Percentiles rank a stretch among this genome's conserved stretches.
Evolutionary conservation across 139 green algal species (phyloP).

Genomic region (Eudorina sp.): DNA sequence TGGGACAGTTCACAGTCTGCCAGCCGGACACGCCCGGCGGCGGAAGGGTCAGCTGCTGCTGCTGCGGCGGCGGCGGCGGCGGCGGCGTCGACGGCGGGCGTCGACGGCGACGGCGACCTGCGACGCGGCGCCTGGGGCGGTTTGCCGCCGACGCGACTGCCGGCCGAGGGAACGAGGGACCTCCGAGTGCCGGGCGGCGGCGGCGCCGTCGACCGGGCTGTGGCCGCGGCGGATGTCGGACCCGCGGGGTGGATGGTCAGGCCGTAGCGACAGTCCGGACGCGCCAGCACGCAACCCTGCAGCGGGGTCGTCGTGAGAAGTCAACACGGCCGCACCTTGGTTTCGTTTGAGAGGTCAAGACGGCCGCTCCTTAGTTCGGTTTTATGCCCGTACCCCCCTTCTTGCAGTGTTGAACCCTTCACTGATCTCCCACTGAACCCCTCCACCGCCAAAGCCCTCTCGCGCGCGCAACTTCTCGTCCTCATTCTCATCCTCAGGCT

Average conservation of each 20-base stretch:
- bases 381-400: too few relatives aligned
- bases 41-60: neutral
- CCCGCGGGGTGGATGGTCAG: conserved; percentile 18
- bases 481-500: too few relatives aligned
- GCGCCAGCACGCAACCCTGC: conserved; percentile 27
- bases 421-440: too few relatives aligned
- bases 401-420: too few relatives aligned
- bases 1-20: conserved; percentile 19
- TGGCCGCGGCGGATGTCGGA: too few relatives aligned
- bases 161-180: neutral
- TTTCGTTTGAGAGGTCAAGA: too few relatives aligned
- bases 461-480: too few relatives aligned
- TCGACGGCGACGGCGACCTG: neutral
- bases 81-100: neutral
- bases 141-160: neutral
- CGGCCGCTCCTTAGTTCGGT: too few relatives aligned
- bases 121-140: neutral
- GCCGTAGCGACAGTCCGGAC: conserved; percentile 24
- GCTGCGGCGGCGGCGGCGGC: neutral
- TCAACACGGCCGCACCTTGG: too few relatives aligned
- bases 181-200: neutral
- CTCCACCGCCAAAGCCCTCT: too few relatives aligned
- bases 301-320: too few relatives aligned
- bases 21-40: neutral
- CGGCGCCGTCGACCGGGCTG: too few relatives aligned